These are phyloP conservation scores for Arthrobotrys musiformis DNA, from an alignment of 2,329 filamentous ascomycete genomes.

Conservation along the genomic window DNA sequence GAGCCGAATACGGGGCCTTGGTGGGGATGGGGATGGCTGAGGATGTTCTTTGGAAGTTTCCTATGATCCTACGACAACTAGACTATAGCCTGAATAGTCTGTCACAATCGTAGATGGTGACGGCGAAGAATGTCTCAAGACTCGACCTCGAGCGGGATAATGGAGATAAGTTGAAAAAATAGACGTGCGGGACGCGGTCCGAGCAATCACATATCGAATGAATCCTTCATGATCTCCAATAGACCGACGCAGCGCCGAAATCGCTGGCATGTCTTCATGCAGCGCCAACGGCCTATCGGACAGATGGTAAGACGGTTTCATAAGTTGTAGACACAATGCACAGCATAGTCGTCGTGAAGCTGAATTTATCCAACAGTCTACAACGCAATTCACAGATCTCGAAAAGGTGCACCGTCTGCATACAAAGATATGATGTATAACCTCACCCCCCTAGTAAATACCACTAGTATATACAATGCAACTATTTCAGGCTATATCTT, in stretches of 20 bases:
- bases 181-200: constrained; percentile 8
- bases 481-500: constrained; percentile 14
- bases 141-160: neutral
- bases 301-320: neutral
- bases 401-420: neutral
- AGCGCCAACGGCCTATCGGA: constrained; percentile 15
- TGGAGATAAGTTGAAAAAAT: neutral
- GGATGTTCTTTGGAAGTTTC: constrained; percentile 49
- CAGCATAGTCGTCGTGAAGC: neutral
- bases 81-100: constrained; percentile 5
- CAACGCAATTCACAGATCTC: constrained; percentile 11
- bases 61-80: constrained; percentile 9
- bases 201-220: neutral
- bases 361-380: constrained; percentile 29
- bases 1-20: constrained; percentile 50
- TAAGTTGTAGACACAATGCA: neutral
- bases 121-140: neutral
- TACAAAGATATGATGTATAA: neutral
- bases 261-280: neutral
- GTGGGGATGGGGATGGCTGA: constrained; percentile 37
- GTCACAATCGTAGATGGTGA: neutral
- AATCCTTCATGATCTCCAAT: neutral
- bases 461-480: neutral
- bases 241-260: neutral
- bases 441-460: neutral